Percentiles rank a stretch among this genome's conserved stretches.
These are phyloP conservation scores for Capronia coronata DNA, from an alignment of 2,329 filamentous ascomycete genomes.

Conservation along the genomic window DNA sequence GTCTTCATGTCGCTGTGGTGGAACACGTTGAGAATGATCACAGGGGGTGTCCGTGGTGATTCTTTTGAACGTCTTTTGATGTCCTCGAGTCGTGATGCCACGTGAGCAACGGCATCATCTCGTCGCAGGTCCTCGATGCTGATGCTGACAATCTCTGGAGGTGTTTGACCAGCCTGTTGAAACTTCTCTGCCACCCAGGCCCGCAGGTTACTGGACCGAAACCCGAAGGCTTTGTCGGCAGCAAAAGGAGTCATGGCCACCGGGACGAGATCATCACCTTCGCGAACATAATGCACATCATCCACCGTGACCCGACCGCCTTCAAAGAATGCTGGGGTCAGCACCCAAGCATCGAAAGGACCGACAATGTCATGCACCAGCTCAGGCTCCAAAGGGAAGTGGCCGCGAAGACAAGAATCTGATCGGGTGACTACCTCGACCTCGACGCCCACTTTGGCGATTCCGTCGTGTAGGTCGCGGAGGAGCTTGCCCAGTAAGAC, in stretches of 20 bases:
- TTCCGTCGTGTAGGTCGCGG: conserved; percentile 43
- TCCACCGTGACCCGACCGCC: conserved; percentile 53
- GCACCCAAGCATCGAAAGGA: conserved; percentile 47
- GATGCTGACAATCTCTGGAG: conserved; percentile 37
- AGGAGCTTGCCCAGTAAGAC: conserved; percentile 48
- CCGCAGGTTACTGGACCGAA: conserved; percentile 47
- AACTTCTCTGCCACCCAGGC: conserved; percentile 53
- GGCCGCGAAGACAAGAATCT: conserved; percentile 52
- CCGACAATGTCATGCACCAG: conserved; percentile 48
- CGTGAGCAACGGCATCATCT: conserved; percentile 39
- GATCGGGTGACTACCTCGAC: conserved; percentile 54
- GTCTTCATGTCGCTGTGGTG: conserved; percentile 52
- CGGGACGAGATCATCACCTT: conserved; percentile 45
- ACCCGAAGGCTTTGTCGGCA: conserved; percentile 53
- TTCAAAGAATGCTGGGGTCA: conserved; percentile 55
- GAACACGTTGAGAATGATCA: conserved; percentile 50
- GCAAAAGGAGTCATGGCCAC: conserved; percentile 52
- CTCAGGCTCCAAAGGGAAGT: conserved; percentile 52
- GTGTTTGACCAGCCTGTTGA: conserved; percentile 41
- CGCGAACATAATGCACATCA: conserved; percentile 54
- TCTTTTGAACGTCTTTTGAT: too few species aligned
- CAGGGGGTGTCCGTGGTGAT: too few species aligned
- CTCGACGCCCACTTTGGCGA: conserved; percentile 33
- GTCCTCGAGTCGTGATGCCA: conserved; percentile 38
- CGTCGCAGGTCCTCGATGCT: conserved; percentile 47